Conservation (phyloP, 148 eudicot species). For the Talinum fruticosum region DNA sequence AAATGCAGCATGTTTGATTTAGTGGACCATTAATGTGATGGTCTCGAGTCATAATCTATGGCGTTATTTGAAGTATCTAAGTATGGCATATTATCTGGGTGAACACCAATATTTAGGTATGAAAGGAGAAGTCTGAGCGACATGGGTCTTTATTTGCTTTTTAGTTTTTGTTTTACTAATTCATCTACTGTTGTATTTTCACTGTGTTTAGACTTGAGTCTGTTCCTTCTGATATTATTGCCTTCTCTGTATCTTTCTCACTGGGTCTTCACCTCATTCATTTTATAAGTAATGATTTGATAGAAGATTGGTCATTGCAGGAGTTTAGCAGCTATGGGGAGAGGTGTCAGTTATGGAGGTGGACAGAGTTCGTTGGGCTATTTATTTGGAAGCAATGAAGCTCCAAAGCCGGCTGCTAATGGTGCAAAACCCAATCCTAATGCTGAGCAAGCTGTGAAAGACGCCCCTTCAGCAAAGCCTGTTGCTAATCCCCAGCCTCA, state of each 20-base stretch:
- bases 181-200: neutral
- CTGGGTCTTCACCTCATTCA: neutral
- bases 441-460: constrained; percentile 27
- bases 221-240: too few species aligned
- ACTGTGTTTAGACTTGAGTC: neutral
- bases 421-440: constrained; percentile 30
- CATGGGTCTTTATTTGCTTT: neutral
- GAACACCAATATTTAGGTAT: neutral
- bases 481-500: constrained; percentile 24
- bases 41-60: neutral
- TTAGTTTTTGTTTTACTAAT: too few species aligned
- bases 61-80: neutral
- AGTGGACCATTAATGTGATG: neutral
- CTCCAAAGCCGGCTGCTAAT: constrained; percentile 34
- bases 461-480: constrained; percentile 33
- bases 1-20: neutral
- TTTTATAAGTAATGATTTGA: neutral
- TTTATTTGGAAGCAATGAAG: constrained; percentile 61
- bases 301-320: neutral
- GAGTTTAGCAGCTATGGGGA: constrained; percentile 40
- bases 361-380: constrained; percentile 72
- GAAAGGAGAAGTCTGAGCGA: neutral
- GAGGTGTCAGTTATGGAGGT: constrained; percentile 77
- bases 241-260: too few species aligned
- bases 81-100: neutral